Percentiles rank a stretch among this genome's conserved stretches.
Conservation (phyloP, 2,329 filamentous ascomycete species). For the Fusarium stilboides region DNA sequence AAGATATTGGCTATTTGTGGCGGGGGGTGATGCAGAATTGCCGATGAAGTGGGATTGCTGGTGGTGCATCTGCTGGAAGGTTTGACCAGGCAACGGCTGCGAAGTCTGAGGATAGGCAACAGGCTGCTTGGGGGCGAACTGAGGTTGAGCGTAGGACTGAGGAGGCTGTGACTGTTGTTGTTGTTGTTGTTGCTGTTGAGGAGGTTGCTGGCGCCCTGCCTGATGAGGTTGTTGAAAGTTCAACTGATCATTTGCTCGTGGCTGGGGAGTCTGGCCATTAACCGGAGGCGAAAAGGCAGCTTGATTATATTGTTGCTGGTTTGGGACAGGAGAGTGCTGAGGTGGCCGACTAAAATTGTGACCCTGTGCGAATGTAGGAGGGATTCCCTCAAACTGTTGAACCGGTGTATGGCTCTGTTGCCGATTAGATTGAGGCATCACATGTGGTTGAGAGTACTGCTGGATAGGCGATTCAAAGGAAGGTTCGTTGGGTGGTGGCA, state of each 20-base stretch:
- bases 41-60: slow-evolving; percentile 38
- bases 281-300: slow-evolving; percentile 47
- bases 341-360: slow-evolving; percentile 48
- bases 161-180: slow-evolving; percentile 41
- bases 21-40: slow-evolving; percentile 41
- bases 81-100: slow-evolving; percentile 33
- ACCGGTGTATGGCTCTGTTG: slow-evolving; percentile 55
- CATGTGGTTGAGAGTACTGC: slow-evolving; percentile 54
- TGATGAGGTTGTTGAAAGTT: slow-evolving; percentile 46
- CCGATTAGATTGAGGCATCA: slow-evolving; percentile 52
- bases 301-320: slow-evolving; percentile 48
- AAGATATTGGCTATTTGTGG: slow-evolving; percentile 42
- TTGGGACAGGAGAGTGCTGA: slow-evolving; percentile 53
- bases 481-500: slow-evolving; percentile 53
- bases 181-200: slow-evolving; percentile 26
- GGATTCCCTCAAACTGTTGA: slow-evolving; percentile 52
- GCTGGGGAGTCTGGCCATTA: slow-evolving; percentile 49
- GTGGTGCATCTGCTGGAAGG: slow-evolving; percentile 46
- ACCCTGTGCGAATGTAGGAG: slow-evolving; percentile 47
- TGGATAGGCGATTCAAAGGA: slow-evolving; percentile 53
- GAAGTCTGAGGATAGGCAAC: slow-evolving; percentile 37
- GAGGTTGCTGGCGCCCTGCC: slow-evolving; percentile 46
- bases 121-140: slow-evolving; percentile 44
- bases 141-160: slow-evolving; percentile 42
- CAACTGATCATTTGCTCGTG: slow-evolving; percentile 43